Evolutionary conservation across 208 protist species (phyloP).

Genomic region (Wallacemonas sp.): DNA sequence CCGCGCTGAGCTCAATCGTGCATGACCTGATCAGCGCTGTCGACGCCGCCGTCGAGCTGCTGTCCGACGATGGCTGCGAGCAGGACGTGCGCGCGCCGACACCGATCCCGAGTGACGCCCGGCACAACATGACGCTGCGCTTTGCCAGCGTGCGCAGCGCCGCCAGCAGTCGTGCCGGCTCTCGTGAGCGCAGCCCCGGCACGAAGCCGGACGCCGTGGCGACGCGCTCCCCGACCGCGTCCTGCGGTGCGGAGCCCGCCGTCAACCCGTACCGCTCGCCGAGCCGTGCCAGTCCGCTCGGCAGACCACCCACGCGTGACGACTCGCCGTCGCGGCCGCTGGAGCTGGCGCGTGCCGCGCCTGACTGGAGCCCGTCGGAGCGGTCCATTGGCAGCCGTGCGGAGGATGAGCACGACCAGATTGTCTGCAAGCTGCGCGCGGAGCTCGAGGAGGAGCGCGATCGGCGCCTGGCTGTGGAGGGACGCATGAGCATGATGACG

Average conservation of each 20-base stretch:
- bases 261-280: slow-evolving; percentile 2
- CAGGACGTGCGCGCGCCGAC: background rate
- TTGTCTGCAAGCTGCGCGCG: background rate
- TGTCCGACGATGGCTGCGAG: slow-evolving; percentile 16
- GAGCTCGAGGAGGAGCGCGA: slow-evolving; percentile 10
- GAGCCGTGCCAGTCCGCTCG: background rate
- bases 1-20: background rate
- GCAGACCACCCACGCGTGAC: background rate
- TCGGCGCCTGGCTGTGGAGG: background rate
- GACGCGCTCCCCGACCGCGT: background rate
- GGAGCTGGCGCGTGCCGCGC: background rate
- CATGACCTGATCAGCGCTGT: slow-evolving; percentile 1
- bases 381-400: background rate
- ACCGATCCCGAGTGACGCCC: background rate
- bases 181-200: background rate
- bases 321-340: background rate
- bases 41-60: slow-evolving; percentile 14
- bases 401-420: background rate
- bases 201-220: background rate
- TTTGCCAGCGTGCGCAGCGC: slow-evolving; percentile 7
- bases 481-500: background rate
- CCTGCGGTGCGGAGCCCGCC: background rate
- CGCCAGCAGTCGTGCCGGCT: background rate
- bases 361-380: background rate
- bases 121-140: slow-evolving; percentile 9